Base-by-base conservation (phyloP, 805 yeast genomes). In the Limtongozyma cylindracea region DNA sequence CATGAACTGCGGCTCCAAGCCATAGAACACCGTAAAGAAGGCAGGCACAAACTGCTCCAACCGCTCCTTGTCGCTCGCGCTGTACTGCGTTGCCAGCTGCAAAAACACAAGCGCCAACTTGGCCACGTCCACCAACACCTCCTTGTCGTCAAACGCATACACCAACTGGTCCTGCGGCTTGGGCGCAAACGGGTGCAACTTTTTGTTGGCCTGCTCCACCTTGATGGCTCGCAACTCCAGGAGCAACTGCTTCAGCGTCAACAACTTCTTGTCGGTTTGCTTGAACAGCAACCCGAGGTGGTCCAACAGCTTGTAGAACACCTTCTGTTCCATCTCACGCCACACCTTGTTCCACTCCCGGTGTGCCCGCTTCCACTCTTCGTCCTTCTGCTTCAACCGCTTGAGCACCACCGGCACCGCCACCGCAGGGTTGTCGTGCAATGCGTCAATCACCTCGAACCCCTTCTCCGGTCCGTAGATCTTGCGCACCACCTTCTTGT, bases 331-430 rank as follows among this genome's bases (percentile, higher is more conserved):
- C 47, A 91, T 67, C 46, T 84, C 96, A 39, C 99, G 67, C 99
- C 99, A 88, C 9, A 80, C 91, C 41, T 84, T 84, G 47, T 84
- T 84, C 96, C 98, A 88, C 42, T 88, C 96, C 35, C 96, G 65
- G 37, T 84, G 98, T 2, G 94, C 82, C 29, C 94, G 64, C 44
- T 78, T 74, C 99, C 99, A 88, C 46, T 88, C 98, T 45, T 88
- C 96, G 41, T 88, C 96, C 46, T 88, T 88, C 46, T 88, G 96
- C 46, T 88, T 88, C 40, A 88, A 60, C 38, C 99, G 65, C 33
- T 71, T 76, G 43, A 88, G 53, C 9, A 88, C 91, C 26, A 88
- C 68, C 2, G 98, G 96, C 17, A 88, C 88, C 1, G 98, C 91
- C 23, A 82, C 66, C 2, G 88, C 80, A 2, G 99, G 99, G 35